A percentile compares a stretch with the other conserved stretches of the same genome.
phyloP scores from a whole-genome alignment of 139 green algal species.

The Chlorella sp. region DNA sequence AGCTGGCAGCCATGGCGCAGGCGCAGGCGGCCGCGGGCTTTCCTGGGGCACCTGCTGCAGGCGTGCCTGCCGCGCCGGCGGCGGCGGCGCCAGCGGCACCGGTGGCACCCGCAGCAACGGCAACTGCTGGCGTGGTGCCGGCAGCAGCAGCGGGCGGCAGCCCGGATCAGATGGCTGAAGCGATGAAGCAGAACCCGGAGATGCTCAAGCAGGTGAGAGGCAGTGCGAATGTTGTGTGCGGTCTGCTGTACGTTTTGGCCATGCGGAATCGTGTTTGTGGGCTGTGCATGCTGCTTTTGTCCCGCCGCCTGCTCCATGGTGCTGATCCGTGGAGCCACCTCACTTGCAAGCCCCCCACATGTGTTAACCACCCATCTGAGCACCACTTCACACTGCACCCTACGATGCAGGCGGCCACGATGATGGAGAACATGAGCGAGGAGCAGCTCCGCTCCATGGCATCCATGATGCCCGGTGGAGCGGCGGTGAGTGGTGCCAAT shows the following conservation, averaged over 20 bases:
- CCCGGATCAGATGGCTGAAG: constrained; percentile 2
- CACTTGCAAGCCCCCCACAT: too few relatives aligned
- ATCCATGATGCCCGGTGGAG: constrained; percentile 29
- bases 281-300: too few relatives aligned
- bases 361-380: too few relatives aligned
- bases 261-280: too few relatives aligned
- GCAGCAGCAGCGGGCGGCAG: background rate
- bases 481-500: too few relatives aligned
- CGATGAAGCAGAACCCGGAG: constrained; percentile 20
- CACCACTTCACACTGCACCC: too few relatives aligned
- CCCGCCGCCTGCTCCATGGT: too few relatives aligned
- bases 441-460: constrained; percentile 52
- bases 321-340: too few relatives aligned
- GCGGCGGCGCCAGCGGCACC: background rate
- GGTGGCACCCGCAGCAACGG: background rate
- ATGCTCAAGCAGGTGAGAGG: constrained; percentile 38
- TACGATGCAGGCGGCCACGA: background rate
- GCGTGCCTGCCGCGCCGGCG: background rate
- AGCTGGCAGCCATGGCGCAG: constrained; percentile 25
- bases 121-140: too few relatives aligned
- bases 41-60: too few relatives aligned
- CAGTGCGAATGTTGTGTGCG: too few relatives aligned
- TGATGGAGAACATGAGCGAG: constrained; percentile 49
- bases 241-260: too few relatives aligned
- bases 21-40: background rate